Evolutionary conservation across 129 eudicot species (phyloP), one percentile per base, ranked within the genome.

Genomic region (Chrysanthemum seticuspe): DNA sequence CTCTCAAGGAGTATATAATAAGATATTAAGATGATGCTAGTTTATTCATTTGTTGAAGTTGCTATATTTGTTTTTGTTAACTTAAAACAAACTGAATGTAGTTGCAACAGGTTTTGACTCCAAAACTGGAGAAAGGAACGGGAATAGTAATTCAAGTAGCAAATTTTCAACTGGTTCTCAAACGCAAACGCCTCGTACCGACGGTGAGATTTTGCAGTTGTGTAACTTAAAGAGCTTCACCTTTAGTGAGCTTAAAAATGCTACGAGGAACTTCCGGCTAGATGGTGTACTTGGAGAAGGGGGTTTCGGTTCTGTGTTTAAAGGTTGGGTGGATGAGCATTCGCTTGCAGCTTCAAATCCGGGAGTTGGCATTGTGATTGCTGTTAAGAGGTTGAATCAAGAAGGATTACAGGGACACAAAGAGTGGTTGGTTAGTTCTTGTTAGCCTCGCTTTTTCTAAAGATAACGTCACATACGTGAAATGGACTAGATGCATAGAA

Each of bases 341-440:
- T 68, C 95, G 1, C 70, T 87, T 53, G 77, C 95, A 36, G 85
- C 97, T 45, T 82, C 95, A 44, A 87, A 68, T 75, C 89, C 97
- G 1, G 91, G 95, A 61, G 51, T 65, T n/a, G 88, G 97, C 45
- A 78, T 87, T 40, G 86, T 83, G 63, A 81, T 91, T 31, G 97
- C 97, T 70, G 95, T 91, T 21, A 91, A 91, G 68, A 87, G 86
- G 83, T 80, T 91, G 47, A 91, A 85, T 68, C 89, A 87, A 80
- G 97, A 91, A 56, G 97, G 97, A 19, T 83, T 87, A 60, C 97
- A 91, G 67, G 97, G 97, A 3, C 97, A 90, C 83, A 87, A 78
- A 67, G 97, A 90, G 78, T 90, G 97, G 97, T 57, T 90, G 97
- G 97, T 87, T 74, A 71, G 89, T 80, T 56, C 62, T 15, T 48